Base-by-base conservation (phyloP, 441 rosid species). In the Cnidoscolus chayamansa region DNA sequence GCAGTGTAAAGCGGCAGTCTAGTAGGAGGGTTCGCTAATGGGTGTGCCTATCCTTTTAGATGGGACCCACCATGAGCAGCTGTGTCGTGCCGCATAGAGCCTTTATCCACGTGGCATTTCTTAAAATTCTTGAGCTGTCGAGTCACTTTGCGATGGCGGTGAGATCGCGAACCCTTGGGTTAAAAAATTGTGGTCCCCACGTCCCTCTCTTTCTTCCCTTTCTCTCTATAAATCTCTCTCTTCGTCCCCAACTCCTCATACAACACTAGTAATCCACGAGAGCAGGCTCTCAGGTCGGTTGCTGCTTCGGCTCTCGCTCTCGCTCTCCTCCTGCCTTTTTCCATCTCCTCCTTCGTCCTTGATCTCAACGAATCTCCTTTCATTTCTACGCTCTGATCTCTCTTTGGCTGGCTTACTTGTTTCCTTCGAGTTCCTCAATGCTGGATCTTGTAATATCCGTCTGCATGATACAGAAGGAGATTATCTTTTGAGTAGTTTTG, bases 11-110 rank as follows among this genome's bases (percentile, higher is more conserved):
- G 45, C 45, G 45, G 45, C 45, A 40, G 2, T 40, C 7, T 40
- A 40, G 45, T 5, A 40, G 45, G 45, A 40, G 45, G 45, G 37
- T 35, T 35, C 37, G 37, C 4, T 35, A 2, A 4, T 35, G 37
- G 4, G 16, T 57, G 58, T 40, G 30, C 17, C 57, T 17, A 56
- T 25, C 40, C 30, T 7, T 37, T 30, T 32, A 19, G 2, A 54
- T 1, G 73, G 87, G 83, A 30, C 85, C 82, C 82, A 71, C 84
- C 81, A 72, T 55, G 79, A 78, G 87, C 88, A 86, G 90, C 73
- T 81, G 86, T 80, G 84, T 77, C 81, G 83, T 88, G 90, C 92
- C 88, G 86, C 92, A 80, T 86, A 81, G 84, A 60, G 40, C 13
- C 25, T 25, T 45, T 10, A 59, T 65, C 75, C 84, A 82, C 86